These are phyloP conservation scores for Vigna trinervia DNA, from an alignment of 306 rosid genomes.

Conservation along the genomic window DNA sequence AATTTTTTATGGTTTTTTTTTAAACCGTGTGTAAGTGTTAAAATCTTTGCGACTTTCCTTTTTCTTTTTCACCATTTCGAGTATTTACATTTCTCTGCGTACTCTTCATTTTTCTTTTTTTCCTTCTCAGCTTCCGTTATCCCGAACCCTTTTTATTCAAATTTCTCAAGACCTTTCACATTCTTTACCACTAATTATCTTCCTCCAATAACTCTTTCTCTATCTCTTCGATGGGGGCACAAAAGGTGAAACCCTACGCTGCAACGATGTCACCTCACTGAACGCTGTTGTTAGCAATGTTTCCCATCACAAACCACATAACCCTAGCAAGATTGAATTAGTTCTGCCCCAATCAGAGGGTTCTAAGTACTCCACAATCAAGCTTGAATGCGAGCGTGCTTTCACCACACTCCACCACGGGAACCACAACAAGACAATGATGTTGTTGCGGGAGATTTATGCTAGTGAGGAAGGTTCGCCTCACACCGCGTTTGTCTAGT, in stretches of 20 bases:
- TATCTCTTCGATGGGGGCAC: slow-evolving; percentile 65
- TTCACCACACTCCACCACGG: slow-evolving; percentile 86
- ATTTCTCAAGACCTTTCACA: slow-evolving; percentile 29
- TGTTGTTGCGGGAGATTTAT: slow-evolving; percentile 78
- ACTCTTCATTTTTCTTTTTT: not conserved
- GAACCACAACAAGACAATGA: slow-evolving; percentile 81
- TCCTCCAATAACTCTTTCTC: slow-evolving; percentile 20
- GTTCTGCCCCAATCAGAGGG: slow-evolving; percentile 54
- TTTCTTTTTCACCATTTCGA: too few relatives aligned
- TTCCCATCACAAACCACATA: slow-evolving; percentile 36
- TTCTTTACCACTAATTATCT: slow-evolving; percentile 26
- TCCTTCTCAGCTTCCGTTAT: not conserved
- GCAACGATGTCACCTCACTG: slow-evolving; percentile 46
- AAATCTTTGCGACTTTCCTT: too few relatives aligned
- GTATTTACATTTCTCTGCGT: too few relatives aligned
- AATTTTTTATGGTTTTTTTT: too few relatives aligned
- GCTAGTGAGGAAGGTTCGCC: slow-evolving; percentile 61
- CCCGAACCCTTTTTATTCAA: not conserved
- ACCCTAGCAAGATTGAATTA: slow-evolving; percentile 64
- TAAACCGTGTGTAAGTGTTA: too few relatives aligned
- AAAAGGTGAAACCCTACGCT: slow-evolving; percentile 77
- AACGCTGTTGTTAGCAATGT: slow-evolving; percentile 41
- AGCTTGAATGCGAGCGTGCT: slow-evolving; percentile 85
- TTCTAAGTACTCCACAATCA: slow-evolving; percentile 57
- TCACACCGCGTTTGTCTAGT: slow-evolving; percentile 67